Base-by-base conservation (phyloP, 2,329 filamentous ascomycete species). In the Fusarium dlaminii region DNA sequence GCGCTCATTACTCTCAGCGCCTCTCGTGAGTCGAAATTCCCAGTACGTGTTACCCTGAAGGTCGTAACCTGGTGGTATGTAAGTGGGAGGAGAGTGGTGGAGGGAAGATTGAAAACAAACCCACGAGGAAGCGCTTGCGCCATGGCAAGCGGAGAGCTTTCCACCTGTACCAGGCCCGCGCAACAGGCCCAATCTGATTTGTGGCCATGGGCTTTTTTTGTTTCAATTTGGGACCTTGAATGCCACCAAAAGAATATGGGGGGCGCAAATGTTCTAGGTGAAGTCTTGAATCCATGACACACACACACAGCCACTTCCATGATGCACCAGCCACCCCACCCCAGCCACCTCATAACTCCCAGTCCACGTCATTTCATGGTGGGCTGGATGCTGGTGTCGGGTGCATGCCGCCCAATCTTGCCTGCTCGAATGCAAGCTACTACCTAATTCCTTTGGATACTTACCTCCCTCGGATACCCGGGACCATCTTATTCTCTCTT, bases 11-110 rank as follows among this genome's bases (percentile, higher is more conserved):
- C 70, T 71, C 34, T 72, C 75, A 63, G 80, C 77, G 68, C 82
- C 82, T 62, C 86, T 84, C 12, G 82, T 76, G 73, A 91, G 87
- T 66, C 86, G 86, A 82, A 92, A 92, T 77, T 92, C 89, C 90
- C 91, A 93, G 84, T 88, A 93, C 8, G 90, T 92, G 82, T 92
- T 92, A 63, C 90, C 90, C 30, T 89, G 79, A 66, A 92, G 89
- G 79, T 93, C 91, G 76, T 88, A 85, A 73, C 91, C 90, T 92
- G 69, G 32, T 18, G 29, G 52, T 54, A 63, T 78, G 75, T 77
- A 72, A 78, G 76, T 75, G 29, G 51, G 34, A 64, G 48, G 55
- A 54, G 54, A 45, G 46, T 59, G 59, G 39, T 29, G 46, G 34
- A 34, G 51, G 51, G 34, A 56, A 45, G 43, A 59, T 36, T 12